Evolutionary conservation across 73 alveolate species (phyloP), one percentile per base, ranked within the genome.

Genomic region (Paraurostyla sp.): DNA sequence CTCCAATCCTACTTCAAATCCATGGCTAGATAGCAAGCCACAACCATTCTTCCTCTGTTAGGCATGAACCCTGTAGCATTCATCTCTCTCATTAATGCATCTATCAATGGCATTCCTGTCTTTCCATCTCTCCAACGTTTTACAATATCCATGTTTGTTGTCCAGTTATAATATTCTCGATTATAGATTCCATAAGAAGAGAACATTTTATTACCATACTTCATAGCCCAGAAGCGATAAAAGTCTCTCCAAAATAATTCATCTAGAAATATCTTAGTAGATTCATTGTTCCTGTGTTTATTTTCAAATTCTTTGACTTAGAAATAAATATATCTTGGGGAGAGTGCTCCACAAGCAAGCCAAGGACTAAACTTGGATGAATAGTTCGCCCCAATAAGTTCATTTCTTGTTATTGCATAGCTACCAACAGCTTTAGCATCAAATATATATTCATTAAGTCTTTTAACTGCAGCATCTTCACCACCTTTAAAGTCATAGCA

Each of bases 161-260:
- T 76, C 85, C 93, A 88, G 4, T 78, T 49, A 41, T 76, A 76
- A 41, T 88, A 81, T 42, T 87, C 73, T 27, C 94, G 23, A 35
- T 88, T 69, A 57, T 88, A 88, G 23, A 88, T 88, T 18, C 94
- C 94, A 58, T 88, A 88, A 27, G 83, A 29, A 25, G 87, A 58
- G 83, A 88, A 88, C 33, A 68, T 51, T 73, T n/a, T 63, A 45
- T 13, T 65, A 40, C 95, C 96, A 42, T 89, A 83, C 71, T 75
- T 80, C 68, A 85, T 80, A 25, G 90, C 76, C 80, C 92, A 91
- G 58, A 86, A 93, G 40, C 93, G 83, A 81, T 68, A 91, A 73
- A 82, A 93, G 78, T 93, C 97, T 27, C 95, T 90, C 97, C 97
- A 93, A 63, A 93, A 20, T 71, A 93, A 75, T 76, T 93, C 97